Base-by-base conservation (phyloP, 257 asterid genomes). In the Linaria vulgaris region DNA sequence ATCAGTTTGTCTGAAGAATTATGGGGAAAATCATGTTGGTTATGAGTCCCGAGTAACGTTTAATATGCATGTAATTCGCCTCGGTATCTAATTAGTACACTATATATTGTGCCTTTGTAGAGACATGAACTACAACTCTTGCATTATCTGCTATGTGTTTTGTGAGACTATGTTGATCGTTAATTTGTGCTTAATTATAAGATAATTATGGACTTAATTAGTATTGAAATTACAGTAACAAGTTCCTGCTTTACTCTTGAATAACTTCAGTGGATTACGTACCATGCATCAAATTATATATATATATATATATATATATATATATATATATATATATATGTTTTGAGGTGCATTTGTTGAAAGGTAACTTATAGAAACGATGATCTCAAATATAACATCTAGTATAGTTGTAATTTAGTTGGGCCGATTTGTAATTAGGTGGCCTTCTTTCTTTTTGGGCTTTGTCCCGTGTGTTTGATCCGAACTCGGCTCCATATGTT, bases 71-170 rank as follows among this genome's bases (percentile, higher is more conserved):
- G n/a, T n/a, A n/a, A n/a, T 68, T 63, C 24, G 3, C 38, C 8
- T 19, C 22, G 41, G 48, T 39, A 68, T 52, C 31, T 63, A 65
- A 60, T 72, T 48, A 68, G 67, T n/a, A n/a, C n/a, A n/a, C n/a
- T n/a, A n/a, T n/a, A n/a, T 23, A 50, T 50, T 62, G 43, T 69
- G 58, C 58, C 17, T 30, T 7, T 65, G 31, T 24, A 5, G 64
- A 61, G 48, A 61, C 65, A 66, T 27, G 51, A 51, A 47, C 53
- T 27, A 27, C 0, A 60, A 34, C 41, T 34, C 41, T 34, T 34
- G 41, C 41, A 34, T 30, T 13, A 5, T 56, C 19, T 64, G 52
- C 63, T 23, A 30, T 74, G 41, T 38, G 44, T 15, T 27, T 56
- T 24, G 24, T 12, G 13, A 61, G 16, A 16, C 59, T 61, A 27